phyloP scores from a whole-genome alignment of 441 rosid genomes.

The Adansonia rubrostipa region DNA sequence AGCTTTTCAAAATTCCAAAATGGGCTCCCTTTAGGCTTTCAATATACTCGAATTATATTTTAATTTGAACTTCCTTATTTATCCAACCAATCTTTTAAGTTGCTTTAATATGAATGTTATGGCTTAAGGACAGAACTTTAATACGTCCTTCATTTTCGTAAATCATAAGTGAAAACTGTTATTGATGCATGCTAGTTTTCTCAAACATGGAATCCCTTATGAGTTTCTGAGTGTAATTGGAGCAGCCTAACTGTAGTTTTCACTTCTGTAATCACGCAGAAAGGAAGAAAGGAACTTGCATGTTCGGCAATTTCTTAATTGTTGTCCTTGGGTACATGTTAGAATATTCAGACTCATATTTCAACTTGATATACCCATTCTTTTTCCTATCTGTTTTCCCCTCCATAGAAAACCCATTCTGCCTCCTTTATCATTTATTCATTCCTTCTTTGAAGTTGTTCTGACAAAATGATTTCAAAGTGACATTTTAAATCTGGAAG shows the following conservation, averaged over 20 bases:
- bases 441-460: background rate
- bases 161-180: background rate
- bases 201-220: background rate
- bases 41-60: background rate
- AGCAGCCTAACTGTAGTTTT: background rate
- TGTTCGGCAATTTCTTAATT: background rate
- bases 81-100: background rate
- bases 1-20: background rate
- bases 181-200: background rate
- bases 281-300: background rate
- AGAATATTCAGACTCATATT: background rate
- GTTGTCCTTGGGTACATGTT: background rate
- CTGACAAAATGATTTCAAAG: background rate
- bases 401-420: background rate
- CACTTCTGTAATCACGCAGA: background rate
- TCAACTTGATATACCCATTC: background rate
- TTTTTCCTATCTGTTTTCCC: background rate
- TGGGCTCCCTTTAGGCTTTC: background rate
- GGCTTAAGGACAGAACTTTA: background rate
- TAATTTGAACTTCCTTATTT: background rate
- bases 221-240: background rate
- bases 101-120: background rate
- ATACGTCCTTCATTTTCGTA: background rate
- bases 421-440: background rate
- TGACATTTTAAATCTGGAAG: constrained; percentile 1